A percentile compares a stretch with the other conserved stretches of the same genome.
phyloP scores from a whole-genome alignment of 306 rosid genomes.

The Cyamopsis tetragonoloba region DNA sequence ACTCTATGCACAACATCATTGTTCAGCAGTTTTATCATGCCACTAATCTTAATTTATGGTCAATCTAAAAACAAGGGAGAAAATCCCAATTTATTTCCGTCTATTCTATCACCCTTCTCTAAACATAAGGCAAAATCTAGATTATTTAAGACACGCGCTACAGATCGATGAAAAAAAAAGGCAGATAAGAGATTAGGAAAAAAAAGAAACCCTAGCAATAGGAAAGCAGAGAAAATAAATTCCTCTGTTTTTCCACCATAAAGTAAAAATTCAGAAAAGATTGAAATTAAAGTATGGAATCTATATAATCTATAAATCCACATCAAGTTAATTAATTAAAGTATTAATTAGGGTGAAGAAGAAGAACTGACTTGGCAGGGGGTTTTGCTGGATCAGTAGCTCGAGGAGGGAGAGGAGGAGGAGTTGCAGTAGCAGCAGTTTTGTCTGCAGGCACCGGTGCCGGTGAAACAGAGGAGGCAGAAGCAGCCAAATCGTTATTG shows the following conservation, averaged over 20 bases:
- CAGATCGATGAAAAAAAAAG: not conserved
- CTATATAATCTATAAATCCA: not conserved
- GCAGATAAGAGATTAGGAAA: not conserved
- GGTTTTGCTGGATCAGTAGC: slow-evolving; percentile 49
- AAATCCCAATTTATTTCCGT: not conserved
- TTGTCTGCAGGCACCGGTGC: slow-evolving; percentile 24
- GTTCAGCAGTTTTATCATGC: not conserved
- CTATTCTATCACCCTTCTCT: not conserved
- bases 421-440: slow-evolving; percentile 15
- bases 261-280: not conserved
- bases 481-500: not conserved
- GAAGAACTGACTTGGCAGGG: slow-evolving; percentile 59
- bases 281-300: not conserved
- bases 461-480: not conserved
- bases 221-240: not conserved
- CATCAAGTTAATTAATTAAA: too few relatives aligned
- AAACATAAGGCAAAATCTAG: not conserved
- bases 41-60: not conserved
- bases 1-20: too few relatives aligned
- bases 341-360: not conserved
- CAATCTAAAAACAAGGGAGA: not conserved
- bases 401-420: slow-evolving; percentile 19
- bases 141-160: not conserved
- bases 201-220: not conserved
- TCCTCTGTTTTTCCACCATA: not conserved